phyloP scores from a whole-genome alignment of 1,284 basidiomycete species.

The Cutaneotrichosporon mucoides region DNA sequence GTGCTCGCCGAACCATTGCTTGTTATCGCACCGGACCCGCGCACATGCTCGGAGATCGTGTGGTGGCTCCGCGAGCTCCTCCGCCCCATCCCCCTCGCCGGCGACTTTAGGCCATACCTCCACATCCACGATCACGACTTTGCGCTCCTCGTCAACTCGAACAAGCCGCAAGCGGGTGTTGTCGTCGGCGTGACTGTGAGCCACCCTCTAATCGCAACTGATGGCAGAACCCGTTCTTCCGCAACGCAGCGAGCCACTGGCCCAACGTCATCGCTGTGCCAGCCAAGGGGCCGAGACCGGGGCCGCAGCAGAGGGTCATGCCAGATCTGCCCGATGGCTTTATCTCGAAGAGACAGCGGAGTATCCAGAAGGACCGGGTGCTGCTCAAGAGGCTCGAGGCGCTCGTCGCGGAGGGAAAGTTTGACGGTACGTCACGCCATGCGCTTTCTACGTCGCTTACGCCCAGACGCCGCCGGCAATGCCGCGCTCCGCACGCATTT shows the following conservation, averaged over 20 bases:
- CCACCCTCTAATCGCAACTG: not conserved
- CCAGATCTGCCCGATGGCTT: constrained; percentile 64
- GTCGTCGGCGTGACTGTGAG: constrained; percentile 75
- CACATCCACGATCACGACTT: constrained; percentile 93
- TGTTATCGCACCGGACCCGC: constrained; percentile 75
- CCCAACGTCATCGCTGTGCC: constrained; percentile 63
- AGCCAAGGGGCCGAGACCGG: constrained; percentile 17
- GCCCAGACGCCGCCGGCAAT: constrained; percentile 52
- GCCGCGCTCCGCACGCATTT: constrained; percentile 75
- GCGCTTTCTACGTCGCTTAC: not conserved
- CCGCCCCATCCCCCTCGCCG: constrained; percentile 80
- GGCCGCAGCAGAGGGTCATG: constrained; percentile 9
- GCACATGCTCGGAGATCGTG: constrained; percentile 68
- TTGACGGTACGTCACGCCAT: constrained; percentile 34
- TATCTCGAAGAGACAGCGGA: constrained; percentile 71
- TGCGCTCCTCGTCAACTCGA: constrained; percentile 67
- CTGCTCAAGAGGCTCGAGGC: constrained; percentile 55
- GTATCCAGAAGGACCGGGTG: constrained; percentile 75
- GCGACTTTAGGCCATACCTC: constrained; percentile 88
- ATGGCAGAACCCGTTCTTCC: constrained; percentile 75
- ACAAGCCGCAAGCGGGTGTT: constrained; percentile 76
- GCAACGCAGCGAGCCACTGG: constrained; percentile 84
- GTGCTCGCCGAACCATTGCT: constrained; percentile 83
- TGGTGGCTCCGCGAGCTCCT: constrained; percentile 89
- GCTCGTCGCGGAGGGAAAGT: constrained; percentile 39